Evolutionary conservation across 2,329 filamentous ascomycete species (phyloP).

Genomic region (Venturia carpophila): DNA sequence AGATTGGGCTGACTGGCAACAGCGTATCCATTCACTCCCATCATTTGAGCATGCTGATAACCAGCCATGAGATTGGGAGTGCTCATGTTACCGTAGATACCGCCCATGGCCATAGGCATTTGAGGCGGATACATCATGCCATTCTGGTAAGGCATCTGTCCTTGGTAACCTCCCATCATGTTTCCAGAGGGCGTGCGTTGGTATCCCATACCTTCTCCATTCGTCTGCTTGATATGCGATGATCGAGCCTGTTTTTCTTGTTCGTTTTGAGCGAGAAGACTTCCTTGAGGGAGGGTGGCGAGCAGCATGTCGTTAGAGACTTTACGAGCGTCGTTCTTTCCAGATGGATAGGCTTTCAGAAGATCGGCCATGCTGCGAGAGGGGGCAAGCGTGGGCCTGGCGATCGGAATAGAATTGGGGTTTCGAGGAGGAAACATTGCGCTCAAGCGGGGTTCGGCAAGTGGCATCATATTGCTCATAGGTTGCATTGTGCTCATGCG

Average conservation of each 20-base stretch:
- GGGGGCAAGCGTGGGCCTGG: neutral
- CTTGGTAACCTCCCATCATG: slow-evolving; percentile 8
- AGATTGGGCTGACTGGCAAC: neutral
- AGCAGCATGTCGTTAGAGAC: slow-evolving; percentile 31
- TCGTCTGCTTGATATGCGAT: slow-evolving; percentile 22
- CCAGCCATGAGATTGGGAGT: slow-evolving; percentile 10
- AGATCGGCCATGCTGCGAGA: slow-evolving; percentile 55
- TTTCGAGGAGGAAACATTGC: neutral
- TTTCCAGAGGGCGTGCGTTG: slow-evolving; percentile 7
- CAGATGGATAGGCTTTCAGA: slow-evolving; percentile 47
- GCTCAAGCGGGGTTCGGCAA: neutral
- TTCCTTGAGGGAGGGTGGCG: slow-evolving; percentile 32
- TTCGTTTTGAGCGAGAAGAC: slow-evolving; percentile 35
- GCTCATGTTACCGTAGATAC: slow-evolving; percentile 11
- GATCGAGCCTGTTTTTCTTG: slow-evolving; percentile 31
- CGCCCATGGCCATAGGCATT: slow-evolving; percentile 6
- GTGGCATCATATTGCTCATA: slow-evolving; percentile 1
- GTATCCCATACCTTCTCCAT: neutral
- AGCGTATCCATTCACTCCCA: neutral
- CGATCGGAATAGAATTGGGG: neutral
- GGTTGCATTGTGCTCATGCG: slow-evolving; percentile 1
- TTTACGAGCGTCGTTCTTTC: slow-evolving; percentile 30
- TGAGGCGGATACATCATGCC: slow-evolving; percentile 9
- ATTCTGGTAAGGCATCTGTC: neutral
- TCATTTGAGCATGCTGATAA: neutral